Percentiles rank a stretch among this genome's conserved stretches.
Evolutionary conservation across 208 protist species (phyloP).

Genomic region (Spongospora subterranea): DNA sequence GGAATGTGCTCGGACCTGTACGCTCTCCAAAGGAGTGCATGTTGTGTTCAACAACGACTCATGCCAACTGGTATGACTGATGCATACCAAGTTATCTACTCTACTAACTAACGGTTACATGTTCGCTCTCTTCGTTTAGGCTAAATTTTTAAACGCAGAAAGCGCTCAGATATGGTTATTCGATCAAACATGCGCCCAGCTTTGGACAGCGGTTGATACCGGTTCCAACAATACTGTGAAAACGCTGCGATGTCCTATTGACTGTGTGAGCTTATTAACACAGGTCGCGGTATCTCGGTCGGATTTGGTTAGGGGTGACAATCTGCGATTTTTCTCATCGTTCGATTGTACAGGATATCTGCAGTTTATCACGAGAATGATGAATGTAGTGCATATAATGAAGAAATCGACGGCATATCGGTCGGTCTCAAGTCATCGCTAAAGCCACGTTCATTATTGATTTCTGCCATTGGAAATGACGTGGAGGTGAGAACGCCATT

Average conservation of each 20-base stretch:
- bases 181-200: constrained; percentile 41
- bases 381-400: not conserved
- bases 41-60: not conserved
- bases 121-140: not conserved
- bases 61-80: not conserved
- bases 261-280: not conserved
- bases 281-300: constrained; percentile 18
- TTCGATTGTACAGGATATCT: not conserved
- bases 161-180: constrained; percentile 34
- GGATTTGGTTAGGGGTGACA: not conserved
- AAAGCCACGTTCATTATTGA: constrained; percentile 22
- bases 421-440: not conserved
- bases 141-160: not conserved
- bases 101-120: not conserved
- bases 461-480: constrained; percentile 5
- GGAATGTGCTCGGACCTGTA: not conserved
- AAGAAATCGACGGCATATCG: not conserved
- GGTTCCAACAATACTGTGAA: not conserved
- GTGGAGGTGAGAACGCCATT: not conserved
- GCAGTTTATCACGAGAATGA: constrained; percentile 9
- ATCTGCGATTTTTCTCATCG: not conserved
- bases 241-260: constrained; percentile 25
- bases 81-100: not conserved
- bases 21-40: constrained; percentile 32
- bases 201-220: not conserved